phyloP scores from a whole-genome alignment of 1,284 basidiomycete genomes.

The Anthracocystis walkeri region DNA sequence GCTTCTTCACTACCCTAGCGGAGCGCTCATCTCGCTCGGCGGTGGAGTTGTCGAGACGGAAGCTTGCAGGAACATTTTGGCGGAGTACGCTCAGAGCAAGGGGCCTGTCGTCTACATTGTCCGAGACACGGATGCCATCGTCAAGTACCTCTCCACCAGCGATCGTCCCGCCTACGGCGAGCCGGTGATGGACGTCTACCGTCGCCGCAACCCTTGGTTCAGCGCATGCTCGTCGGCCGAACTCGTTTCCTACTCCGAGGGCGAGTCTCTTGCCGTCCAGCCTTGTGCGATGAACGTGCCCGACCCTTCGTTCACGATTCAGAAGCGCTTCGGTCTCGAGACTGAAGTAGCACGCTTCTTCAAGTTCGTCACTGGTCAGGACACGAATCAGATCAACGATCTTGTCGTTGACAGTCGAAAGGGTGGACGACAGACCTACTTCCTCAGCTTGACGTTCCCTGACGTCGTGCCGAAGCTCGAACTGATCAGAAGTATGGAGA shows the following conservation, averaged over 20 bases:
- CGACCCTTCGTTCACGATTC: constrained; percentile 52
- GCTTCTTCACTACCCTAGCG: constrained; percentile 69
- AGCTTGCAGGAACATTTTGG: constrained; percentile 75
- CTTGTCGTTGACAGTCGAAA: constrained; percentile 68
- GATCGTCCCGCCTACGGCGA: constrained; percentile 78
- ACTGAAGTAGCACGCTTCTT: constrained; percentile 79
- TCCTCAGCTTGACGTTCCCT: constrained; percentile 91
- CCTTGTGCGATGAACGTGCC: constrained; percentile 44
- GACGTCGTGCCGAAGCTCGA: constrained; percentile 81
- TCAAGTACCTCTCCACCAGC: constrained; percentile 87
- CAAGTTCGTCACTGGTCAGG: constrained; percentile 83
- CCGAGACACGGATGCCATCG: constrained; percentile 79
- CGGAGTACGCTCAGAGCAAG: constrained; percentile 75
- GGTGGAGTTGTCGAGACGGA: constrained; percentile 93
- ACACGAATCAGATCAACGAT: constrained; percentile 76
- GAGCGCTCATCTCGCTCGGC: constrained; percentile 78
- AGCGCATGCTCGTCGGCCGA: constrained; percentile 85
- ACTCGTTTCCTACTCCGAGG: constrained; percentile 78
- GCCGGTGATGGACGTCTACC: constrained; percentile 82
- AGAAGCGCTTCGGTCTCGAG: constrained; percentile 66
- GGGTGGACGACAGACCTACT: constrained; percentile 76
- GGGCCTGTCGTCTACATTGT: constrained; percentile 81
- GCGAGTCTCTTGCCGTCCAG: constrained; percentile 40
- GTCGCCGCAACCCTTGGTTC: constrained; percentile 87
- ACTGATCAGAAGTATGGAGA: constrained; percentile 79